Base-by-base conservation (phyloP, 148 eudicot genomes). In the Persicaria maculosa region DNA sequence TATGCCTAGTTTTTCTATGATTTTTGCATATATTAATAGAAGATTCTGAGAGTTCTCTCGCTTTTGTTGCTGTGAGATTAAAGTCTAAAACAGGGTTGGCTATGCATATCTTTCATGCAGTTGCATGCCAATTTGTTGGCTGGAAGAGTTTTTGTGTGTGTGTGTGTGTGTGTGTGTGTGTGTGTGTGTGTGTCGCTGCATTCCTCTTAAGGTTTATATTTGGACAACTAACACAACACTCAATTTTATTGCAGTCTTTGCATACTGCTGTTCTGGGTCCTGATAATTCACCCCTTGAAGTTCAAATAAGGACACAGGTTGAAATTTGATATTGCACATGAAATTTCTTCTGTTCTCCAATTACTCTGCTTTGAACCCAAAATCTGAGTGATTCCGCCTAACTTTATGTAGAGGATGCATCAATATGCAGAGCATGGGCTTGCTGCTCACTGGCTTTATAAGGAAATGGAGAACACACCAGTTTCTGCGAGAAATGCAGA, bases 381-480 rank as follows among this genome's bases (percentile, higher is more conserved):
- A 58, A 47, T 54, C 55, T 54, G 61, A 45, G 19, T 48, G 55
- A 72, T 61, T 50, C 25, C 20, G 14, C 58, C 36, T 50, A 10
- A 7, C 74, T 57, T 58, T 44, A 19, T 84, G 76, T 73, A 93
- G 98, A 89, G 94, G 81, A 93, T 93, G 98, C 98, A 93, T 73
- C 91, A 93, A 69, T 88, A 91, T 84, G 98, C 98, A 76, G 98
- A 93, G 77, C 89, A 91, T 85, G 98, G 98, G 75, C 87, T 89
- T 82, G 98, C 98, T 77, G 98, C 98, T 25, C 98, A 93, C 82
- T 93, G 98, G 98, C 97, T 91, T 72, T 93, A 93, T 83, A 93
- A 93, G 85, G 98, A 93, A 84, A 87, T 89, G 67, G 90, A 76
- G 59, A 80, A 65, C 81, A 78, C 78, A 58, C 73, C 84, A 74